Evolutionary conservation across 1,284 basidiomycete species (phyloP), one percentile per base, ranked within the genome.

Genomic region (Cutaneotrichosporon cutaneum): DNA sequence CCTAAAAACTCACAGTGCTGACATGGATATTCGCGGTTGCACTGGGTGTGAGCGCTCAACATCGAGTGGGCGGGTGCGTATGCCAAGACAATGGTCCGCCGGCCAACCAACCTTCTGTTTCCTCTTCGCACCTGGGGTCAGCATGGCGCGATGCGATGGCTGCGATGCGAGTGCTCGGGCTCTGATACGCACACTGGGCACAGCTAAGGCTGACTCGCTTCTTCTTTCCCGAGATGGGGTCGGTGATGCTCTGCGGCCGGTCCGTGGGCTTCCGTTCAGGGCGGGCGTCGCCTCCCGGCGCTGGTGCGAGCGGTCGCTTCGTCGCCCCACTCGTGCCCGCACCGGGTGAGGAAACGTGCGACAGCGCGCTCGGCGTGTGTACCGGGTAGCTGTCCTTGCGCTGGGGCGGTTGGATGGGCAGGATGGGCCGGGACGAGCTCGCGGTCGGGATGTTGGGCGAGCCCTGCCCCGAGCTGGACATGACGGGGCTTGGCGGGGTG

Each of bases 21-120:
- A 70, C 78, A 80, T n/a, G 78, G 78, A 44, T 77, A 76, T 55
- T 80, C 76, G 44, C 78, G 66, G 59, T 80, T 78, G 62, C 78
- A 80, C 74, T 80, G 65, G 33, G 50, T 14, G 10, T 48, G 39
- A 42, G 39, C 39, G 18, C 11, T 18, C 39, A 42, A 42, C 7
- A 7, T n/a, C 6, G n/a, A 42, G 18, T 42, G 39, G 39, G 16
- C 18, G 16, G 39, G 16, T 18, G 39, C 3, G 39, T 42, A 42
- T 42, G 39, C 39, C 39, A 42, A 42, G 39, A 32, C 26, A 26
- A 36, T 53, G 56, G 48, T 10, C 22, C 5, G 2, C 44, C 10
- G 13, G 10, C 57, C n/a, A 26, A 55, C 35, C 26, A 48, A 78
- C 76, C 69, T 78, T 78, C 61, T 78, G 77, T 56, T 78, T 78